Percentiles rank a stretch among this genome's conserved stretches.
Conservation (phyloP, 257 asterid genomes). For the Przewalskia tangutica region DNA sequence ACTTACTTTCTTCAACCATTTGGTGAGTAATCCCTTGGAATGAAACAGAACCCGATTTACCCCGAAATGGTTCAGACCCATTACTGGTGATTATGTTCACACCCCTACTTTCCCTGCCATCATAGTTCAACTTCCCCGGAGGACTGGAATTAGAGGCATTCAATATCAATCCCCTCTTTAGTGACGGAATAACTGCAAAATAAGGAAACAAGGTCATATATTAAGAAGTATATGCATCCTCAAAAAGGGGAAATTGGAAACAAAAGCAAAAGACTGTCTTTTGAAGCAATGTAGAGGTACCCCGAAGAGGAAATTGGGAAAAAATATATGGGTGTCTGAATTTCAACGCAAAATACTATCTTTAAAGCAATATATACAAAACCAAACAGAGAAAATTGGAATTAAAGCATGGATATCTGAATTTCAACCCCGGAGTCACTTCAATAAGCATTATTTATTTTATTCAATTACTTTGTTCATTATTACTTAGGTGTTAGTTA, state of each 20-base stretch:
- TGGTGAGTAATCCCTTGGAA: slow-evolving; percentile 67
- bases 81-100: slow-evolving; percentile 22
- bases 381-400: neutral
- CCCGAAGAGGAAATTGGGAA: too few relatives aligned
- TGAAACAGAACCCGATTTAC: slow-evolving; percentile 78
- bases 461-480: too few relatives aligned
- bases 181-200: slow-evolving; percentile 24
- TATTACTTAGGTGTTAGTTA: too few relatives aligned
- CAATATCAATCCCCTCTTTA: slow-evolving; percentile 20
- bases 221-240: neutral
- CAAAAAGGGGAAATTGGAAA: neutral
- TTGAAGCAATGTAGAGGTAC: neutral
- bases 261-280: neutral
- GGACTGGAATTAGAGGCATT: slow-evolving; percentile 17
- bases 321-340: neutral
- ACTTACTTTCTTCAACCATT: slow-evolving; percentile 56
- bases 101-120: slow-evolving; percentile 22
- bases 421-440: neutral
- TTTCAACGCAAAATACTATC: neutral
- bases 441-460: too few relatives aligned
- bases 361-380: too few relatives aligned
- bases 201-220: neutral
- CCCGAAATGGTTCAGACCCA: slow-evolving; percentile 53
- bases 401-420: neutral
- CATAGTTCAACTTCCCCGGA: slow-evolving; percentile 12